Base-by-base conservation (phyloP, 805 yeast genomes). In the Candida coleopterorum region DNA sequence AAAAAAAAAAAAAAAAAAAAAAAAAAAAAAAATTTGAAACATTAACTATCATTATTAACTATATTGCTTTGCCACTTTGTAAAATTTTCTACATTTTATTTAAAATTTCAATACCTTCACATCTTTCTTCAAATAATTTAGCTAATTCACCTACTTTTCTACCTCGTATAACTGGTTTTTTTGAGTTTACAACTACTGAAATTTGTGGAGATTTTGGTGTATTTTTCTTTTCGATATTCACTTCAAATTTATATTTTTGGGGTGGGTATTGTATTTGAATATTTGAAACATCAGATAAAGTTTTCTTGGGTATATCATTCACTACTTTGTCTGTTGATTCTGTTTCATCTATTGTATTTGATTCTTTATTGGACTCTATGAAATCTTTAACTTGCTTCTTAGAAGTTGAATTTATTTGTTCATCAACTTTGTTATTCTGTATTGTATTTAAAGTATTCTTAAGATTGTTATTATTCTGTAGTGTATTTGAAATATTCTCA, bases 121-220 rank as follows among this genome's bases (percentile, higher is more conserved):
- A 52, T 44, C 81, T 61, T 49, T 80, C 85, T 49, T 81, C 88
- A 45, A 75, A 81, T 26, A 80, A 55, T 40, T 69, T 72, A 2
- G 86, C 82, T 40, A 81, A 59, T 48, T 74, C 79, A 9, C 78
- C 74, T 1, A 81, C 86, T 54, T 75, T 76, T 35, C 74, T 64
- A 9, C 77, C 79, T 12, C 79, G 52, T 9, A 73, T 64, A 6
- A 75, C 75, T 5, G 71, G 72, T 38, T 56, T 57, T 32, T 54
- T 57, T 4, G 34, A 32, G 6, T 37, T 40, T 18, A 29, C 29
- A 20, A 20, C 22, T 20, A 20, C 22, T 18, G 27, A 25, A 24
- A 24, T 16, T 25, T 5, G 28, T 23, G 11, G 25, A 9, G 17
- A 37, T 29, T 4, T 16, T 25, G 10, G 34, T 12, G 18, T 6